Evolutionary conservation across 2,329 filamentous ascomycete genomes (phyloP).

Genomic region (Stromatinia cepivora): DNA sequence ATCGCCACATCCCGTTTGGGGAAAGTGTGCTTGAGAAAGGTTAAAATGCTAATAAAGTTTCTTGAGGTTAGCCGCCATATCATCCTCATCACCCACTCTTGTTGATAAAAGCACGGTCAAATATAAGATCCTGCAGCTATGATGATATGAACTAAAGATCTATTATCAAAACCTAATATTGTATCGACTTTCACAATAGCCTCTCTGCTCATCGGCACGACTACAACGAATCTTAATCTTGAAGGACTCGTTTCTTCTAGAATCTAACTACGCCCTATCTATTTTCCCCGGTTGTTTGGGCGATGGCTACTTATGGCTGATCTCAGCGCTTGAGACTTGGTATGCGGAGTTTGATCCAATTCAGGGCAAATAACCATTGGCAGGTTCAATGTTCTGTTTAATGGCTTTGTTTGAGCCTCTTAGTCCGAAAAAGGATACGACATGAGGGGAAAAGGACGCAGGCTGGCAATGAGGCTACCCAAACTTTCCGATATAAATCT

Average conservation of each 20-base stretch:
- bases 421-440: neutral
- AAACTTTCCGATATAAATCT: neutral
- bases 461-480: neutral
- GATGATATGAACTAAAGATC: no score
- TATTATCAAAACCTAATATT: no score
- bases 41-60: neutral
- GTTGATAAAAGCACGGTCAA: neutral
- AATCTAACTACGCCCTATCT: neutral
- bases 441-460: neutral
- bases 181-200: neutral
- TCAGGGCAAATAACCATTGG: slow-evolving; percentile 2
- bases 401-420: neutral
- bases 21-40: neutral
- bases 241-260: slow-evolving; percentile 4
- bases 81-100: neutral
- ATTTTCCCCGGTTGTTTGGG: no score
- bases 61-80: neutral
- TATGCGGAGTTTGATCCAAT: neutral
- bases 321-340: slow-evolving; percentile 15
- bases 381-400: neutral
- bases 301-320: neutral
- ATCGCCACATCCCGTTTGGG: neutral
- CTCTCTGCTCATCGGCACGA: neutral
- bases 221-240: neutral
- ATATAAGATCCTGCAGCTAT: neutral